These are phyloP conservation scores for Chytridium lagenaria DNA, from an alignment of 371 early-diverging fungal species.

Conservation along the genomic window DNA sequence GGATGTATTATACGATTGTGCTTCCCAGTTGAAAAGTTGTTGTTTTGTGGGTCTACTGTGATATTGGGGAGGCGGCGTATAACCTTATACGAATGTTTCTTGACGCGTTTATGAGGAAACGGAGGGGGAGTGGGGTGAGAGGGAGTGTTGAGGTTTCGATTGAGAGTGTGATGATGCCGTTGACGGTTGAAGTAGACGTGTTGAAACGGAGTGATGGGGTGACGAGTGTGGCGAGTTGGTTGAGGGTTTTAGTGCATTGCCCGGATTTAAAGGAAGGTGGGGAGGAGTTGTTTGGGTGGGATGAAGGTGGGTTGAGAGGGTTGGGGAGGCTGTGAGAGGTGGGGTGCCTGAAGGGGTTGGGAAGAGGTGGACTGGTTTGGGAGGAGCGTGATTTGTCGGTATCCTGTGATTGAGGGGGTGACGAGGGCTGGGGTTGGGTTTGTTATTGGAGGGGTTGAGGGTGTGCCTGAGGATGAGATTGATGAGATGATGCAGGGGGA, in stretches of 20 bases:
- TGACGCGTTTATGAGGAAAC: neutral
- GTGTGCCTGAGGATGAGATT: neutral
- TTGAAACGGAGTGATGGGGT: neutral
- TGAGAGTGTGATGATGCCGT: neutral
- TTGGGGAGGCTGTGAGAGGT: neutral
- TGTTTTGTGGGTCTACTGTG: neutral
- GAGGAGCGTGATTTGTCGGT: neutral
- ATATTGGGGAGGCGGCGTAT: neutral
- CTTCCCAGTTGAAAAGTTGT: constrained; percentile 2
- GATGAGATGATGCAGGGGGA: constrained; percentile 1
- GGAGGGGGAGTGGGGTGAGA: neutral
- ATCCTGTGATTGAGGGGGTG: neutral
- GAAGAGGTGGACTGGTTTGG: neutral
- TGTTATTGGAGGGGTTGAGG: neutral
- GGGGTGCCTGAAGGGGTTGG: neutral
- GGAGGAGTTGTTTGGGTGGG: neutral
- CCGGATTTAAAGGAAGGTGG: neutral
- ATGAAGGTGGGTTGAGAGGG: neutral
- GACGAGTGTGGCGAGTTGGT: neutral
- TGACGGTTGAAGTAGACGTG: constrained; percentile 3
- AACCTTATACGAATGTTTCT: neutral
- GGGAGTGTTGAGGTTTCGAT: neutral
- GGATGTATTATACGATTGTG: constrained; percentile 1
- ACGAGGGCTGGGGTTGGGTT: neutral
- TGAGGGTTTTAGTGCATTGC: neutral